Evolutionary conservation across 805 yeast species (phyloP).

Genomic region (Starmerella etchellsii): DNA sequence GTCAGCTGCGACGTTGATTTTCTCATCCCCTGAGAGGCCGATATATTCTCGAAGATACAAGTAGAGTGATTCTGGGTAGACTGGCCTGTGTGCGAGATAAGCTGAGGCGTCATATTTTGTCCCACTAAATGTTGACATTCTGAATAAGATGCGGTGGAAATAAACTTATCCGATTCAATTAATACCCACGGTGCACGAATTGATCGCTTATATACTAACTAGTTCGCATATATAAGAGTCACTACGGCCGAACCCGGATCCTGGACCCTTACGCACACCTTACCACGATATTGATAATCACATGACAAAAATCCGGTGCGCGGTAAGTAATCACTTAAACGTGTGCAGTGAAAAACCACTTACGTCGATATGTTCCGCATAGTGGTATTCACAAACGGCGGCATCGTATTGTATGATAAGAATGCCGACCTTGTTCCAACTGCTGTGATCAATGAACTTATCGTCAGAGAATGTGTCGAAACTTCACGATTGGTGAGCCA

Average conservation of each 20-base stretch:
- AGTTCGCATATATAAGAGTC: no score
- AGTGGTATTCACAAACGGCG: slow-evolving; percentile 39
- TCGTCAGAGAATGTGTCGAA: slow-evolving; percentile 37
- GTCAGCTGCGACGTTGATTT: slow-evolving; percentile 39
- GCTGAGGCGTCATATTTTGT: slow-evolving; percentile 37
- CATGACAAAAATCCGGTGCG: no score
- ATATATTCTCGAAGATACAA: slow-evolving; percentile 30
- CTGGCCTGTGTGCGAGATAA: slow-evolving; percentile 52
- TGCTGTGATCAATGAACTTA: slow-evolving; percentile 35
- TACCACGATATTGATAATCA: no score
- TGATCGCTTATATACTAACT: no score
- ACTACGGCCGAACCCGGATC: no score
- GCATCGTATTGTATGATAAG: slow-evolving; percentile 40
- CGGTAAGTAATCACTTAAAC: no score
- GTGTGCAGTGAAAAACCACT: no score
- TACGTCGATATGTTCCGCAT: slow-evolving; percentile 16
- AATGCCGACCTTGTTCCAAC: slow-evolving; percentile 29
- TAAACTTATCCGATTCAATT: no score
- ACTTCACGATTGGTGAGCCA: slow-evolving; percentile 25
- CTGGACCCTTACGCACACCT: no score
- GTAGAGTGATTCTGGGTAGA: slow-evolving; percentile 46
- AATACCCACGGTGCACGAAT: no score
- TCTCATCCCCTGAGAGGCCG: slow-evolving; percentile 13
- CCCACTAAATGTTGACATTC: slow-evolving; percentile 57
- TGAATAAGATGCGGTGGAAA: no score